Evolutionary conservation across 2,329 filamentous ascomycete genomes (phyloP), one percentile per base, ranked within the genome.

Genomic region (Alternaria ethzedia): DNA sequence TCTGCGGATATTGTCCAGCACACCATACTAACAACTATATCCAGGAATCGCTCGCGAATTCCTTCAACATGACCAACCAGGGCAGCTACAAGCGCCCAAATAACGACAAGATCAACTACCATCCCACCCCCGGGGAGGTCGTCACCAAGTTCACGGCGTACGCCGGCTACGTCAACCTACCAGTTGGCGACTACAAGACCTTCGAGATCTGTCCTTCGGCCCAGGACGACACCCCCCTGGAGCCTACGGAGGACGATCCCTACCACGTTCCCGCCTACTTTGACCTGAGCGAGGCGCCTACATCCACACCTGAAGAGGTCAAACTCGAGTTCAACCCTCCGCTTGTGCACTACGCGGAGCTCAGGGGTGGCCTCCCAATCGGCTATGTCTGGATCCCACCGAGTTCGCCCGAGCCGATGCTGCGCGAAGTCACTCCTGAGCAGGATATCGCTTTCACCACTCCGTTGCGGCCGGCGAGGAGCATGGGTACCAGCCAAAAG

Each of bases 241-340:
- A 32, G 17, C 17, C 25, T 32, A 17, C 17, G 20, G 36, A 17
- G 11, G 25, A 54, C 10, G 25, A 59, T 26, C 36, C 47, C 7
- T 54, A 59, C 47, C 57, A 59, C 20, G 47, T 54, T 20, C 57
- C 57, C 20, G 23, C 21, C 36, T 46, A 9, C 25, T 59, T 46
- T 15, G 20, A 45, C 11, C 20, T 36, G 6, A 26, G 47, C 36
- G 47, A 54, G 26, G 6, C 47, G 11, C 8, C 49, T 25, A 23
- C 13, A 45, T 41, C 45, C 2, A 32, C 36, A 23, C 9, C 45
- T 13, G 25, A 52, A 17, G 57, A 54, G 36, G 26, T 36, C 13
- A 46, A 54, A 15, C 57, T 59, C 57, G 47, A 59, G 49, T 59
- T 59, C 26, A 49, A 59, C 26, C 47, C 57, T 20, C 57, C 57